Conservation (phyloP, 495 filamentous ascomycete species). For the Xylaria nigripes region DNA sequence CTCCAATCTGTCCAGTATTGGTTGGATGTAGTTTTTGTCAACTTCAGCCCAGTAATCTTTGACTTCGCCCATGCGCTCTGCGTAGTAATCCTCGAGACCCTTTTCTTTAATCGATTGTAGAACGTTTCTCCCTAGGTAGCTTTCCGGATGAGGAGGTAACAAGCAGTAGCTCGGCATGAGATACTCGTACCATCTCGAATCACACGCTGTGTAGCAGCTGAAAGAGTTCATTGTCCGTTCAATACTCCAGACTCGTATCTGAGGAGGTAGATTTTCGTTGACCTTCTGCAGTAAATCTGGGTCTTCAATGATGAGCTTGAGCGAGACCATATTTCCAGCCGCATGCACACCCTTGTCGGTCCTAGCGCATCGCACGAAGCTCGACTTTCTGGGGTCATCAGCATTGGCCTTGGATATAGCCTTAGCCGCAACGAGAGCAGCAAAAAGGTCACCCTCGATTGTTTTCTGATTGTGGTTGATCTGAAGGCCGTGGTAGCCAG, state of each 20-base stretch:
- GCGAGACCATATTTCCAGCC: constrained; percentile 88
- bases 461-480: constrained; percentile 72
- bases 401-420: constrained; percentile 96
- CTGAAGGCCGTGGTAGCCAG: constrained; percentile 97
- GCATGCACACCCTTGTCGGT: constrained; percentile 98
- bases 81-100: constrained; percentile 58
- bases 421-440: constrained; percentile 77
- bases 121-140: constrained; percentile 73
- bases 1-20: constrained; percentile 51
- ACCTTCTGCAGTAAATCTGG: constrained; percentile 79
- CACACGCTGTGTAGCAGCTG: constrained; percentile 85
- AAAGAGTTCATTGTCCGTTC: constrained; percentile 76
- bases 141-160: constrained; percentile 82
- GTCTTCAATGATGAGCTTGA: constrained; percentile 95
- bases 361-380: constrained; percentile 83
- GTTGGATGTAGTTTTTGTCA: constrained; percentile 66
- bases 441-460: constrained; percentile 94
- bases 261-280: constrained; percentile 71
- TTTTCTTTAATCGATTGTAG: constrained; percentile 61
- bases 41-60: constrained; percentile 70
- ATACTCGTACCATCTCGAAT: constrained; percentile 94
- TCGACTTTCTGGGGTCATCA: constrained; percentile 91
- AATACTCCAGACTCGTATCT: constrained; percentile 92
- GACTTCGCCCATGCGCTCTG: constrained; percentile 65
- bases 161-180: constrained; percentile 86